phyloP scores from a whole-genome alignment of 176 grass and related monocot genomes.

The Avena insularis region DNA sequence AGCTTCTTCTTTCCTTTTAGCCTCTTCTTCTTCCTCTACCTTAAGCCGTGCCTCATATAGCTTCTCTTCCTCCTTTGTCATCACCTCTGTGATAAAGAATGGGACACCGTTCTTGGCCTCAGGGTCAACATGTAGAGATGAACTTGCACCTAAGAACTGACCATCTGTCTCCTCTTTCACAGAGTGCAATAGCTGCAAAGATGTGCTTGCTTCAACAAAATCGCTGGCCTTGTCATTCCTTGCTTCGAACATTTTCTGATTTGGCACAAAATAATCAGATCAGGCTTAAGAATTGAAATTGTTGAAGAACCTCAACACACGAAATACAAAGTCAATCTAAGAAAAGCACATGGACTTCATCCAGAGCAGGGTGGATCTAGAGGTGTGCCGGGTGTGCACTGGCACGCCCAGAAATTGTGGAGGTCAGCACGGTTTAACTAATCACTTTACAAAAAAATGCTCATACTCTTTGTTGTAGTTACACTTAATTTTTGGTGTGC shows the following conservation, averaged over 20 bases:
- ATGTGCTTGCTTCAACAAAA: slow-evolving; percentile 31
- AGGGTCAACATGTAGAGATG: slow-evolving; percentile 54
- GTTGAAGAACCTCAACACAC: not conserved
- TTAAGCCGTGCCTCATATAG: slow-evolving; percentile 53
- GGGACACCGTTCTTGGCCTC: slow-evolving; percentile 74
- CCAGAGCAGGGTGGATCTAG: not conserved
- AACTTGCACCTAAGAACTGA: slow-evolving; percentile 25
- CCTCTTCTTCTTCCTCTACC: slow-evolving; percentile 57
- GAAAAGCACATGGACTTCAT: not conserved
- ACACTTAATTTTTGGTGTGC: not conserved
- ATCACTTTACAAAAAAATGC: not conserved
- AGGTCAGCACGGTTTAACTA: not conserved
- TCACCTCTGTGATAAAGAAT: slow-evolving; percentile 68
- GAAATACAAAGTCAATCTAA: slow-evolving; percentile 6
- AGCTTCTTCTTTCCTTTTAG: slow-evolving; percentile 53
- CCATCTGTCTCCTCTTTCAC: slow-evolving; percentile 34
- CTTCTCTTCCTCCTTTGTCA: slow-evolving; percentile 78
- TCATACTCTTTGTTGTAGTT: not conserved
- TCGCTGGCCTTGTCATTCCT: slow-evolving; percentile 20
- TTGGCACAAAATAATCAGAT: slow-evolving; percentile 27
- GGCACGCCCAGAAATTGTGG: not conserved
- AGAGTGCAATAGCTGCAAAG: slow-evolving; percentile 40
- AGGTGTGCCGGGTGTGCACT: not conserved
- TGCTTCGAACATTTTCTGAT: slow-evolving; percentile 56
- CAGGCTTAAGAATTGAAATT: not conserved